Base-by-base conservation (phyloP, 1,284 basidiomycete genomes). In the Leccinum pallidistipes region DNA sequence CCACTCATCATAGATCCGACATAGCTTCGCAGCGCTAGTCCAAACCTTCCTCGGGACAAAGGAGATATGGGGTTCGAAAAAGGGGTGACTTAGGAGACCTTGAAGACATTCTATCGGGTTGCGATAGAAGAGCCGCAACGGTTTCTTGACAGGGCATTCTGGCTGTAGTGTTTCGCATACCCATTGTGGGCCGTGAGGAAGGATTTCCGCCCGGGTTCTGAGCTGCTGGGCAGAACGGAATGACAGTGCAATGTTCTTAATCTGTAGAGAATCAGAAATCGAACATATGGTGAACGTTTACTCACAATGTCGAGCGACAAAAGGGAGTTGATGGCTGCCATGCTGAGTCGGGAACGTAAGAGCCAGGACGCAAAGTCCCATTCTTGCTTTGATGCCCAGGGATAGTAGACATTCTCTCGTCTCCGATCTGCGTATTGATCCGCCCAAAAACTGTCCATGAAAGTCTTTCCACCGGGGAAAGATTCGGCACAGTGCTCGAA, bases 21-120 rank as follows among this genome's bases (percentile, higher is more conserved):
- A 58, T 1, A 66, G 16, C 18, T 40, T 58, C 6, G 52, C 52
- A 1, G 65, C 40, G 0, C 14, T 40, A 0, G 53, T 60, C 54
- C 55, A 66, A 32, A 65, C 51, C 49, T 36, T 63, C 21, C 55
- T 12, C 5, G 57, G 50, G 3, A 45, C 11, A 2, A 64, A 63
- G 27, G 56, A 53, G 11, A 64, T 63, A 16, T 59, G 55, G 18
- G n/a, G 6, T 34, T 8, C 29, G 8, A 58, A 12, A 8, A 55
- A 31, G 2, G 31, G 9, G 29, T 45, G 43, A 11, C 43, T 45
- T 5, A 45, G 43, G 43, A 45, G 43, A 21, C 18, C 27, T 45
- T 58, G 57, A 4, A 58, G 18, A 32, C 51, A 58, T 12, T 58
- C 57, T 3, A 58, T 31, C 1, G 36, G 21, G n/a, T 40, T 31